Conservation (phyloP, 177 flowering plant species). For the Vitis hybrid region DNA sequence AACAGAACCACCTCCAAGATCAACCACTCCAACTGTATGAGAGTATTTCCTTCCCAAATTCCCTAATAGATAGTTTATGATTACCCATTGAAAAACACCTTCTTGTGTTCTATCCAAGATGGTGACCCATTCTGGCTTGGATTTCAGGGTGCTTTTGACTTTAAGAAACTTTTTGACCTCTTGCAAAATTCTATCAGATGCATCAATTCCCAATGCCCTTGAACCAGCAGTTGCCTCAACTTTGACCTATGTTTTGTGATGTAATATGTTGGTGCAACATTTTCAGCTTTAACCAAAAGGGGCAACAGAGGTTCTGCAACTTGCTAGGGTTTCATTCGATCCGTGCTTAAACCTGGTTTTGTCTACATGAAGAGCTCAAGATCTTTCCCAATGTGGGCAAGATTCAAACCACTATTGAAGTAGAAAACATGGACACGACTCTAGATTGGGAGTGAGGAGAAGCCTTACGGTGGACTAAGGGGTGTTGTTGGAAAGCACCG, state of each 20-base stretch:
- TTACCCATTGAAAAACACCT: slow-evolving; percentile 68
- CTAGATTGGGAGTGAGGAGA: slow-evolving; percentile 16
- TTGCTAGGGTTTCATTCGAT: slow-evolving; percentile 55
- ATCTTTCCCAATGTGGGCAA: too few species aligned
- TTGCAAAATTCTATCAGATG: slow-evolving; percentile 73
- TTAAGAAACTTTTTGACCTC: slow-evolving; percentile 80
- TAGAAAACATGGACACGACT: slow-evolving; percentile 93
- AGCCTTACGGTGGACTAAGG: slow-evolving; percentile 20
- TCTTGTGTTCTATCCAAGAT: slow-evolving; percentile 88
- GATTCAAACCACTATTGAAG: slow-evolving; percentile 52
- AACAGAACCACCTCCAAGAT: slow-evolving; percentile 36
- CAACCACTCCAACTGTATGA: too few species aligned
- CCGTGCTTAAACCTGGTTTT: slow-evolving; percentile 75
- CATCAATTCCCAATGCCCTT: too few species aligned
- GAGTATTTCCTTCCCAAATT: too few species aligned
- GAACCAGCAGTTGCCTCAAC: too few species aligned
- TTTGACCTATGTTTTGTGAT: slow-evolving; percentile 49
- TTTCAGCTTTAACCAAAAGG: slow-evolving; percentile 66
- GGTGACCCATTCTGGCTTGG: slow-evolving; percentile 54
- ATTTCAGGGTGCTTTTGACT: slow-evolving; percentile 53
- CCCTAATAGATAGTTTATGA: too few species aligned
- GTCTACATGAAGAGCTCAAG: too few species aligned
- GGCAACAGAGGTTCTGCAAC: slow-evolving; percentile 71
- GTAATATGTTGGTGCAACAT: slow-evolving; percentile 61
- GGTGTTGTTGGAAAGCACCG: not conserved